Conservation (phyloP, 768 basidiomycete genomes). For the Lyophyllum decastes region DNA sequence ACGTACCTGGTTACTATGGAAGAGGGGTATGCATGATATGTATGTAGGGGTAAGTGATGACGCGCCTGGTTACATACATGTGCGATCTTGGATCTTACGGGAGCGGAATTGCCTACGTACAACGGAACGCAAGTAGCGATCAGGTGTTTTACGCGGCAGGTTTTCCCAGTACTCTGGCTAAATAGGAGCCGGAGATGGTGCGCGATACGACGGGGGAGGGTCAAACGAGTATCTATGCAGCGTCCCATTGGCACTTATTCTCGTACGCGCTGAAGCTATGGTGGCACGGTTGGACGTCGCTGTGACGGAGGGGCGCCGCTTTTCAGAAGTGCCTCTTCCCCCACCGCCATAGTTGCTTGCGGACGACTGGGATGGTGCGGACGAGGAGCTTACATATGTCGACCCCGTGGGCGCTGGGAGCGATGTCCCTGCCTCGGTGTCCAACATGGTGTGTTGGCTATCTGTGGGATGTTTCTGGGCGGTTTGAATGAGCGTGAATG, state of each 20-base stretch:
- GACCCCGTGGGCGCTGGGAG: not conserved
- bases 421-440: not conserved
- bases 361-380: not conserved
- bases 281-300: not conserved
- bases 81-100: not conserved
- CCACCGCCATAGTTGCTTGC: not conserved
- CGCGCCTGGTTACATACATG: not conserved
- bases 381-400: not conserved
- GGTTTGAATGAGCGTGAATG: slow-evolving; percentile 3
- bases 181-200: not conserved
- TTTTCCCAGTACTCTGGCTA: not conserved
- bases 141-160: no score
- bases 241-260: not conserved
- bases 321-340: not conserved
- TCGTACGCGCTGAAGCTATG: not conserved
- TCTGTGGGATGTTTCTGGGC: not conserved
- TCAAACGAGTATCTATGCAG: not conserved
- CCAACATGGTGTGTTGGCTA: not conserved
- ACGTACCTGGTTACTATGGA: no score
- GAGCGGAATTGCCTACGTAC: not conserved
- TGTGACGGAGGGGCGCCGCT: not conserved
- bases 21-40: not conserved
- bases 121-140: no score
- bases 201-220: not conserved
- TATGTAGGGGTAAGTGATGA: not conserved